Percentiles rank a stretch among this genome's conserved stretches.
These are phyloP conservation scores for Chloris gayana DNA, from an alignment of 176 grass and related monocot species.

Conservation along the genomic window DNA sequence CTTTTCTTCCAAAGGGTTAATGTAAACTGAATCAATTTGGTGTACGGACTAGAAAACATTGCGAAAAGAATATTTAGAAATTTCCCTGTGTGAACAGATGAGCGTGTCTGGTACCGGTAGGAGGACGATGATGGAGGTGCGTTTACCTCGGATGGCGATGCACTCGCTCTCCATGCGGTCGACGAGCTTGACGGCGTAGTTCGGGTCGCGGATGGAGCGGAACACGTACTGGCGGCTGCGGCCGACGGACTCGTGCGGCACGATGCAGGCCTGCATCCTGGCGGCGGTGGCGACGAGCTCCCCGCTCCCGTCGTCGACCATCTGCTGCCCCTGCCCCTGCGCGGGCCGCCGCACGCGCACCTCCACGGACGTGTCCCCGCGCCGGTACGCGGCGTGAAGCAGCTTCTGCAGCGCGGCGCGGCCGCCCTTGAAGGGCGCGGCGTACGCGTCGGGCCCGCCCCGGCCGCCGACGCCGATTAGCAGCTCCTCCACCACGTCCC, in stretches of 20 bases:
- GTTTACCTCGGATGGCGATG: slow-evolving; percentile 83
- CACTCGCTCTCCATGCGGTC: slow-evolving; percentile 89
- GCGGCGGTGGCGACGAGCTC: neutral
- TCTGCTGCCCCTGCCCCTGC: neutral
- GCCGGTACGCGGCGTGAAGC: slow-evolving; percentile 75
- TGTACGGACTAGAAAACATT: neutral
- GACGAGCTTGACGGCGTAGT: slow-evolving; percentile 91
- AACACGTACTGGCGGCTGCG: slow-evolving; percentile 74
- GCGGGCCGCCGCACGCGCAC: slow-evolving; percentile 55
- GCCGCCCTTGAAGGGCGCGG: slow-evolving; percentile 89
- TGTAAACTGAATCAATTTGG: neutral
- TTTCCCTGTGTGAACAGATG: neutral
- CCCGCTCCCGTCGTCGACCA: neutral
- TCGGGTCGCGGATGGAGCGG: slow-evolving; percentile 91
- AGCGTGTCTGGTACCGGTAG: neutral
- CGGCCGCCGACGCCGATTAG: slow-evolving; percentile 58
- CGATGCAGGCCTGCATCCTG: slow-evolving; percentile 93
- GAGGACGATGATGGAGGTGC: neutral
- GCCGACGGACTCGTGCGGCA: slow-evolving; percentile 55
- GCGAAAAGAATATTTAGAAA: neutral
- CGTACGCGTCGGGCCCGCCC: slow-evolving; percentile 41
- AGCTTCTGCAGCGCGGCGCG: slow-evolving; percentile 73
- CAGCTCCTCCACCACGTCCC: slow-evolving; percentile 75
- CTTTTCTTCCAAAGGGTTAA: slow-evolving; percentile 12
- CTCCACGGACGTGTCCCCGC: slow-evolving; percentile 81